A percentile compares a stretch with the other conserved stretches of the same genome.
Conservation (phyloP, 1,284 basidiomycete species). For the Polyporus tsugae region DNA sequence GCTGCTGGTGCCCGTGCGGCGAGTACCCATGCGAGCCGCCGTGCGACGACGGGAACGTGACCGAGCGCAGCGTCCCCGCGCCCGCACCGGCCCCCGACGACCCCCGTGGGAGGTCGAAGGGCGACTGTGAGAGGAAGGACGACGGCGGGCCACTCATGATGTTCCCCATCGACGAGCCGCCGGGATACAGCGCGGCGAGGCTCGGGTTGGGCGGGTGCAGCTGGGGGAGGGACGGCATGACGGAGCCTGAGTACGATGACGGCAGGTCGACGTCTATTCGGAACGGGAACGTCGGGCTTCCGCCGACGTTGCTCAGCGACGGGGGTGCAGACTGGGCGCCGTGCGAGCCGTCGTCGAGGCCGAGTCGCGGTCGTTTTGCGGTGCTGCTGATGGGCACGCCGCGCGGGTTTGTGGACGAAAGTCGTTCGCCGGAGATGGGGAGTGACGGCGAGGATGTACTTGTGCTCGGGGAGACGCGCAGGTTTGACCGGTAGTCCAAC, state of each 20-base stretch:
- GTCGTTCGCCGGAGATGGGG: slow-evolving; percentile 44
- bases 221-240: slow-evolving; percentile 31
- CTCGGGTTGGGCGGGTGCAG: slow-evolving; percentile 36
- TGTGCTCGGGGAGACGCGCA: slow-evolving; percentile 34
- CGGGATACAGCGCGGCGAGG: slow-evolving; percentile 27
- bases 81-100: background rate
- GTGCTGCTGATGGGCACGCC: slow-evolving; percentile 33
- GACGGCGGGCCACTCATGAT: slow-evolving; percentile 24
- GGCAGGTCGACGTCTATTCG: slow-evolving; percentile 41
- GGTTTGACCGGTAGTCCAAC: slow-evolving; percentile 37
- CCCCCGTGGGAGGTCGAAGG: slow-evolving; percentile 31
- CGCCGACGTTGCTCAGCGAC: slow-evolving; percentile 21
- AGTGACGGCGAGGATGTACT: slow-evolving; percentile 37
- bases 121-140: slow-evolving; percentile 29
- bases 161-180: slow-evolving; percentile 17
- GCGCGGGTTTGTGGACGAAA: slow-evolving; percentile 31
- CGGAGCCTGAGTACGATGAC: slow-evolving; percentile 23
- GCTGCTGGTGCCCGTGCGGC: slow-evolving; percentile 30
- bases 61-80: slow-evolving; percentile 31
- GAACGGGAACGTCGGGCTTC: slow-evolving; percentile 38
- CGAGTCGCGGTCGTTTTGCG: slow-evolving; percentile 37
- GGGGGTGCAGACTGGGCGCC: slow-evolving; percentile 28
- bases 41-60: slow-evolving; percentile 32
- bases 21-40: slow-evolving; percentile 17
- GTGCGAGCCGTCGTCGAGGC: slow-evolving; percentile 29